Conservation (phyloP, 345 rosid genomes). For the Populus alba region DNA sequence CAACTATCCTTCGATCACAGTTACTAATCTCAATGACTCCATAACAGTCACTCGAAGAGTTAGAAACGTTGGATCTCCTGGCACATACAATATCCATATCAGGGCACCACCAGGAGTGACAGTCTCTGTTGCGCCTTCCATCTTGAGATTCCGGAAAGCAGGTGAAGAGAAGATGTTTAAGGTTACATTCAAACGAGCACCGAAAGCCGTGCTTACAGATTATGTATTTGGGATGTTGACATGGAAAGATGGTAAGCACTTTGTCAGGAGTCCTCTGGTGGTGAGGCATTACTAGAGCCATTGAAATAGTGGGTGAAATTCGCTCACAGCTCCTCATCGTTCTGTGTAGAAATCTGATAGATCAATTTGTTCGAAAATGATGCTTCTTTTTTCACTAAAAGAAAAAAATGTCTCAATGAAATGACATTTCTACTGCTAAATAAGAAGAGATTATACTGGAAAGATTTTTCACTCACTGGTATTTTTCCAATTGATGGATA, state of each 20-base stretch:
- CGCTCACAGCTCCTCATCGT: neutral
- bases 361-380: neutral
- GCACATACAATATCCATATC: constrained; percentile 25
- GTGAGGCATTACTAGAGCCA: constrained; percentile 7
- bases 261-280: constrained; percentile 42
- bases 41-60: constrained; percentile 29
- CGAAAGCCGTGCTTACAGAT: neutral
- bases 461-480: neutral
- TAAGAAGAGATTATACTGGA: neutral
- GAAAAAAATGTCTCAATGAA: neutral
- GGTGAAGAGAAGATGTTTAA: constrained; percentile 46
- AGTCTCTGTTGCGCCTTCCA: constrained; percentile 30
- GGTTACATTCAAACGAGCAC: constrained; percentile 21
- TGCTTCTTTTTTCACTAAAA: neutral
- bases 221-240: constrained; percentile 40
- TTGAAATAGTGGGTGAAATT: neutral
- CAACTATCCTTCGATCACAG: constrained; percentile 58
- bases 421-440: neutral
- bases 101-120: constrained; percentile 33
- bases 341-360: constrained; percentile 7
- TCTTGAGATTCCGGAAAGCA: constrained; percentile 25
- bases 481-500: neutral
- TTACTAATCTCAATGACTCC: constrained; percentile 21
- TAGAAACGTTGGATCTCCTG: constrained; percentile 50
- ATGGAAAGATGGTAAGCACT: constrained; percentile 51